phyloP scores from a whole-genome alignment of 371 early-diverging fungal genomes.

The Neoconidiobolus thromboides region DNA sequence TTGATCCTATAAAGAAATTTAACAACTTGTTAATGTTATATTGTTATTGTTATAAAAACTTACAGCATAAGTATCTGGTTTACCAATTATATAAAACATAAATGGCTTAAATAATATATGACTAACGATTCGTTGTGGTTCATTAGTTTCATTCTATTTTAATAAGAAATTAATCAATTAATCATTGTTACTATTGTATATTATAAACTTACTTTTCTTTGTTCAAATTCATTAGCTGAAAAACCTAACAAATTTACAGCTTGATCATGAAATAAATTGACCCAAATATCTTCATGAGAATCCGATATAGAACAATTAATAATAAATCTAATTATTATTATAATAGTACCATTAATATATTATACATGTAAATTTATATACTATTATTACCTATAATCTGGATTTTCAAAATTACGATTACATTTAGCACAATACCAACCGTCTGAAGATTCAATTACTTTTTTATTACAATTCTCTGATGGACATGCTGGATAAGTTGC shows the following conservation, averaged over 20 bases:
- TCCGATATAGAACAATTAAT: conserved; percentile 52
- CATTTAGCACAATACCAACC: conserved; percentile 95
- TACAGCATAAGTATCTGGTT: background rate
- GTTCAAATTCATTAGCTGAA: background rate
- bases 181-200: background rate
- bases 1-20: too few relatives aligned
- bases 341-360: too few relatives aligned
- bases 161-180: background rate
- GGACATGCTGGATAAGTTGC: conserved; percentile 76
- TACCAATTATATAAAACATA: background rate
- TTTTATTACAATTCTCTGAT: conserved; percentile 66
- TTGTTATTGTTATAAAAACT: background rate
- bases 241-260: background rate
- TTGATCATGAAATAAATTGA: conserved; percentile 69
- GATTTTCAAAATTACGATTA: conserved; percentile 32
- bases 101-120: background rate
- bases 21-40: too few relatives aligned
- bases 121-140: background rate
- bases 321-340: conserved; percentile 37
- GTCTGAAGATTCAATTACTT: conserved; percentile 38
- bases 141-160: background rate
- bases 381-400: conserved; percentile 38
- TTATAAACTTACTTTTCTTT: background rate
- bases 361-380: background rate
- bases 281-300: conserved; percentile 58